Conservation (phyloP, 352 stramenopile genomes). For the Pythium sukuiense region DNA sequence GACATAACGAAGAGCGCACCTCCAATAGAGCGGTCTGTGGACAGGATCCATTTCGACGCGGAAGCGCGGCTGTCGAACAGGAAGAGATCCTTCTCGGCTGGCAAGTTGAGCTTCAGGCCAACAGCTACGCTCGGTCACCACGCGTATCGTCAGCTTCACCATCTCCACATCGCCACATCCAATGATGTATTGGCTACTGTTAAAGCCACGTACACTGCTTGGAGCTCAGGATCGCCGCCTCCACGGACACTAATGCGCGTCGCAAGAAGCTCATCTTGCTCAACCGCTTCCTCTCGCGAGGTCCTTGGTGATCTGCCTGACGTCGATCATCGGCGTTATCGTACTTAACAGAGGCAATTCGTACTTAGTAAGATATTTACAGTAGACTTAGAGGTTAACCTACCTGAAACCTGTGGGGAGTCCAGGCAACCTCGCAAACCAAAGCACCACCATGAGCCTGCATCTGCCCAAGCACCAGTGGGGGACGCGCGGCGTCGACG, state of each 20-base stretch:
- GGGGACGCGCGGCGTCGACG: constrained; percentile 79
- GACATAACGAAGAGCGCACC: constrained; percentile 32
- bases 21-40: constrained; percentile 79
- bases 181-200: neutral
- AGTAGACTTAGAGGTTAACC: constrained; percentile 7
- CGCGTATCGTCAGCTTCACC: constrained; percentile 1
- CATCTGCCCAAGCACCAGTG: constrained; percentile 84
- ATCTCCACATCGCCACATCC: neutral
- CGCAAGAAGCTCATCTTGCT: constrained; percentile 72
- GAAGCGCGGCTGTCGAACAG: constrained; percentile 60
- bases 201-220: constrained; percentile 64
- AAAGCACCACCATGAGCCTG: constrained; percentile 61
- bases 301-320: constrained; percentile 5
- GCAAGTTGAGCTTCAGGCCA: constrained; percentile 71
- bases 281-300: neutral
- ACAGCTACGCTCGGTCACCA: constrained; percentile 38
- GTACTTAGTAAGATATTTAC: neutral
- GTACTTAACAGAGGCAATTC: constrained; percentile 12
- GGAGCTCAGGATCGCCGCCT: constrained; percentile 76
- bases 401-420: constrained; percentile 5
- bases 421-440: constrained; percentile 1
- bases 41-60: constrained; percentile 62
- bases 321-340: constrained; percentile 8
- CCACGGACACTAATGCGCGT: constrained; percentile 65
- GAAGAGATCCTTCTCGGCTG: constrained; percentile 77